Conservation (phyloP, 805 yeast genomes). For the Wickerhamiella azymoides region DNA sequence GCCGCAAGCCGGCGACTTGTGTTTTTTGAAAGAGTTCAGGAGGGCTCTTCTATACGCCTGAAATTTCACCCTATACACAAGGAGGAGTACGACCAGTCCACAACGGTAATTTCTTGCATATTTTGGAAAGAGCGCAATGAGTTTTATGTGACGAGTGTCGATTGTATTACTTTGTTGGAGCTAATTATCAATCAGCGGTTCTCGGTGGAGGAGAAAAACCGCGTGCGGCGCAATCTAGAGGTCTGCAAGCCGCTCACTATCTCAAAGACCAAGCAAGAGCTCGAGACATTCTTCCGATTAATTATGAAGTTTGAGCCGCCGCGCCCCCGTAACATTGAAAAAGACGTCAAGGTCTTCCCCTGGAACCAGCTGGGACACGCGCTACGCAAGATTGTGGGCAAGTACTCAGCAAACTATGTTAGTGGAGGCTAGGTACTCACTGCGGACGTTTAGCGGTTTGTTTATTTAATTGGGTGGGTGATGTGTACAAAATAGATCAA, state of each 20-base stretch:
- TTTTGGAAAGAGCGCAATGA: slow-evolving; percentile 38
- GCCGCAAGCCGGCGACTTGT: slow-evolving; percentile 35
- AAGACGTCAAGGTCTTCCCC: slow-evolving; percentile 51
- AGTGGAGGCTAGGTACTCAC: neutral
- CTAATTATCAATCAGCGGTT: slow-evolving; percentile 40
- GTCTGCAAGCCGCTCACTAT: slow-evolving; percentile 48
- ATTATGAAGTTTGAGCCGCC: slow-evolving; percentile 53
- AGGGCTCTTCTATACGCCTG: slow-evolving; percentile 26
- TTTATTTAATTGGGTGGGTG: too few relatives aligned
- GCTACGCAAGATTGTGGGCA: slow-evolving; percentile 40
- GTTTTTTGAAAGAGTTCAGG: slow-evolving; percentile 29
- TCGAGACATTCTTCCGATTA: slow-evolving; percentile 29
- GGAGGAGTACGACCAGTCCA: slow-evolving; percentile 28
- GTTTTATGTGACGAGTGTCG: slow-evolving; percentile 51
- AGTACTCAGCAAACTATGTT: slow-evolving; percentile 30
- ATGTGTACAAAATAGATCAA: too few relatives aligned
- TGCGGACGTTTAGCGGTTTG: neutral
- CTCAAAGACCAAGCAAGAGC: slow-evolving; percentile 32
- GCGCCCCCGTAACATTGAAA: slow-evolving; percentile 54
- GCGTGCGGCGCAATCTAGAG: slow-evolving; percentile 54
- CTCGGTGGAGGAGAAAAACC: slow-evolving; percentile 53
- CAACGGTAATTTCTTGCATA: slow-evolving; percentile 44
- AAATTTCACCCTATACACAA: slow-evolving; percentile 28
- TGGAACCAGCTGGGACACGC: slow-evolving; percentile 46
- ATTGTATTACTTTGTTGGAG: slow-evolving; percentile 44